These are phyloP conservation scores for Elsinoe perseae DNA, from an alignment of 2,329 filamentous ascomycete species.

Conservation along the genomic window DNA sequence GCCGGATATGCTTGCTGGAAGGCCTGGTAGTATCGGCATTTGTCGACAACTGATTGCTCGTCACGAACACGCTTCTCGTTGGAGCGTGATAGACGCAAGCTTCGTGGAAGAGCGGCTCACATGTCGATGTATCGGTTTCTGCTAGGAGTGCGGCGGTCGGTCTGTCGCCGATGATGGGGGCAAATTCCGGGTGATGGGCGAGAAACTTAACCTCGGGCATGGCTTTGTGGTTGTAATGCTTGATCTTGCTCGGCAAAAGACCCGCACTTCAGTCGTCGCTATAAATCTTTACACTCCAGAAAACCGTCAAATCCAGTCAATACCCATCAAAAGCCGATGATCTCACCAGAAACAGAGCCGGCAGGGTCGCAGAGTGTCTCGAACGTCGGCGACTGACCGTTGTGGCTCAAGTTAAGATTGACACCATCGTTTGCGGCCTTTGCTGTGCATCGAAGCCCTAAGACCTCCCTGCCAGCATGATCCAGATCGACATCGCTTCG, in stretches of 20 bases:
- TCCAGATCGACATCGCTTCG: constrained; percentile 1
- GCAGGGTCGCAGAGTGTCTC: background rate
- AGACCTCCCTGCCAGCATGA: background rate
- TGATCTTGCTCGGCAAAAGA: background rate
- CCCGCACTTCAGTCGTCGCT: background rate
- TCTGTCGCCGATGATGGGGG: constrained; percentile 3
- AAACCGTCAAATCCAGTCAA: background rate
- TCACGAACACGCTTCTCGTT: constrained; percentile 36
- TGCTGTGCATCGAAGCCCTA: constrained; percentile 4
- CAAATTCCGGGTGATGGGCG: background rate
- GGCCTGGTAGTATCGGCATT: background rate
- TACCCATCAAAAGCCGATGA: constrained; percentile 10
- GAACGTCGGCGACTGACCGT: constrained; percentile 8
- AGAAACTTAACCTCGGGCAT: constrained; percentile 8
- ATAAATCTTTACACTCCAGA: background rate
- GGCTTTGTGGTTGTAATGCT: background rate
- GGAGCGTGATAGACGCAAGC: constrained; percentile 29
- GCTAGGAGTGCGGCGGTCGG: background rate
- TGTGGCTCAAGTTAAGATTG: background rate
- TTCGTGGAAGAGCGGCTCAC: constrained; percentile 29
- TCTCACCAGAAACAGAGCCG: background rate
- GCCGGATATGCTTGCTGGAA: background rate
- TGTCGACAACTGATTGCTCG: constrained; percentile 31
- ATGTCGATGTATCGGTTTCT: constrained; percentile 5
- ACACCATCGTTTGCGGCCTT: constrained; percentile 5